Evolutionary conservation across 139 green algal genomes (phyloP), one percentile per base, ranked within the genome.

Genomic region (Chlorella sp.): DNA sequence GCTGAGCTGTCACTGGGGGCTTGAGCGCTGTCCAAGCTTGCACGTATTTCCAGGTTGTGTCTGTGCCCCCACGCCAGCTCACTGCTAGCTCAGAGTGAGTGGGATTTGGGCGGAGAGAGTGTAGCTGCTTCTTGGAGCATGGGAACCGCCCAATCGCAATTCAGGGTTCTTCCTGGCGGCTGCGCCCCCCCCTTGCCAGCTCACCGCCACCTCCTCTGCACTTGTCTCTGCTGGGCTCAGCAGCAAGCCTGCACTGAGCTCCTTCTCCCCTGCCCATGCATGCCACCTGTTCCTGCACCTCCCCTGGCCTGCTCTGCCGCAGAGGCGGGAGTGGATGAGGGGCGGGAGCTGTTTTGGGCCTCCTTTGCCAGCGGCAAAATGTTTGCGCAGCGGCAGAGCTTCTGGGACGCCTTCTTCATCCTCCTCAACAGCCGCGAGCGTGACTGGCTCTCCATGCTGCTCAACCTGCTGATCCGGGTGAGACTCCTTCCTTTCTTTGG

Each of bases 281-380:
- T 57, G 48, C 48, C 64, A 12, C 11, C 64, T 68, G 60, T 18
- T 28, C 64, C 21, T 28, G 21, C 21, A 71, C 64, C 64, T 26
- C 60, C 64, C 64, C 16, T 4, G 21, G 64, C 22, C 2, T 71
- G n/a, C n/a, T 14, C 64, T 28, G 21, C 22, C 34, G 40, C 84
- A 88, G 93, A 95, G 61, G 83, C 87, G 26, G 94, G 94, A 0
- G 81, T 96, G 69, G 87, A 90, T 34, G 93, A 96, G 42, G 77
- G 88, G 3, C 69, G 89, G 30, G 53, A 73, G 26, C 83, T 92
- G 64, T 95, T 96, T 68, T 93, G 91, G 91, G 60, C 85, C 0
- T 92, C 88, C 0, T 96, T 95, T 81, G 82, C 92, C 30, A 37
- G 71, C 32, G 94, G 94, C 61, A 96, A 96, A 77, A 64, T 95